Evolutionary conservation across 2,329 filamentous ascomycete genomes (phyloP).

Genomic region (Alternaria conjuncta): DNA sequence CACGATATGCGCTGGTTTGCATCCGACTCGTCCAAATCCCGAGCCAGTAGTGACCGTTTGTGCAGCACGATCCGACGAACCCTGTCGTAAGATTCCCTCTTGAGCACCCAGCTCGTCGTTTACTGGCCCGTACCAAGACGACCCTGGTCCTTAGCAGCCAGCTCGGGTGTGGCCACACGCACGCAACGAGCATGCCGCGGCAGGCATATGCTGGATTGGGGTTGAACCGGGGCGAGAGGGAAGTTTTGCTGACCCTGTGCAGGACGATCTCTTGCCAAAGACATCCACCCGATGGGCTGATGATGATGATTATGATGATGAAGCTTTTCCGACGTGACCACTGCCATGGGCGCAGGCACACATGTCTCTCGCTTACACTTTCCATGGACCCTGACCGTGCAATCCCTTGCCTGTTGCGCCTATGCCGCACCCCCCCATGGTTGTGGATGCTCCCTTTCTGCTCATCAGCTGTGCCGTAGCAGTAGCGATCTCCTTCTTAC

Average conservation of each 20-base stretch:
- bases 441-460: not conserved
- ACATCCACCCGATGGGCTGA: not conserved
- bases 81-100: not conserved
- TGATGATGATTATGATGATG: not conserved
- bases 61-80: not conserved
- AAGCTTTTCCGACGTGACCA: constrained; percentile 5
- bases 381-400: not conserved
- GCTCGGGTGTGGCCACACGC: not conserved
- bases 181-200: constrained; percentile 1
- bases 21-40: constrained; percentile 10
- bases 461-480: not conserved
- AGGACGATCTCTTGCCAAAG: not conserved
- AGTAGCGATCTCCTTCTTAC: constrained; percentile 2
- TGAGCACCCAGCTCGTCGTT: not conserved
- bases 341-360: not conserved
- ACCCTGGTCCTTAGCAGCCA: not conserved
- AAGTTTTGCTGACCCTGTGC: not conserved
- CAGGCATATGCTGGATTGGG: constrained; percentile 2
- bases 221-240: not conserved
- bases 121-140: not conserved
- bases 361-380: constrained; percentile 4
- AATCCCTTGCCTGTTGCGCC: not conserved
- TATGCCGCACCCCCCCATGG: constrained; percentile 3
- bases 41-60: constrained; percentile 1
- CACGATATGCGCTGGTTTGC: constrained; percentile 4